phyloP scores from a whole-genome alignment of 2,329 filamentous ascomycete species.

The Geosmithia putterillii region DNA sequence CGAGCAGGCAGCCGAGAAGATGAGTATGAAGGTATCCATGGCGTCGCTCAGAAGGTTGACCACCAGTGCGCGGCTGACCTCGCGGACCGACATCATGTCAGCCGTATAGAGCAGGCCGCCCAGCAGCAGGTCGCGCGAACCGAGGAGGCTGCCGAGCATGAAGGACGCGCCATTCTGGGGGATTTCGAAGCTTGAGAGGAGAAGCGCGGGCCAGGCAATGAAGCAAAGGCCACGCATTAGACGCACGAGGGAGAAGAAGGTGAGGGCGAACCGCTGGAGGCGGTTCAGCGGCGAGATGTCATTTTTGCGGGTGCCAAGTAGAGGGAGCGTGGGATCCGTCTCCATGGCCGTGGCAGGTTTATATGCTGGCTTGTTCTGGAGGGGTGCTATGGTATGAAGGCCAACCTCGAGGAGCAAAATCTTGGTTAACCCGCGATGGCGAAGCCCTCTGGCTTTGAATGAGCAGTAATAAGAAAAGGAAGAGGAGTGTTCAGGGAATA shows the following conservation, averaged over 20 bases:
- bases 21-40: slow-evolving; percentile 19
- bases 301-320: not conserved
- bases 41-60: slow-evolving; percentile 18
- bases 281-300: slow-evolving; percentile 3
- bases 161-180: slow-evolving; percentile 11
- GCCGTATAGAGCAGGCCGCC: slow-evolving; percentile 14
- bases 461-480: not conserved
- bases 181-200: slow-evolving; percentile 16
- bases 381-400: not conserved
- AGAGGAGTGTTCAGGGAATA: not conserved
- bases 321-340: slow-evolving; percentile 1
- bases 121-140: slow-evolving; percentile 17
- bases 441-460: too few species aligned
- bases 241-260: slow-evolving; percentile 12
- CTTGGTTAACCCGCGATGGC: too few species aligned
- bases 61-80: slow-evolving; percentile 16
- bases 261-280: slow-evolving; percentile 11
- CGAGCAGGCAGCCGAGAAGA: slow-evolving; percentile 19
- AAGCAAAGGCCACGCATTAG: slow-evolving; percentile 14
- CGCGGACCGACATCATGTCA: slow-evolving; percentile 9
- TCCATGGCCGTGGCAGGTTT: not conserved
- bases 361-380: not conserved
- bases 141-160: slow-evolving; percentile 17
- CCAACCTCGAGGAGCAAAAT: not conserved
- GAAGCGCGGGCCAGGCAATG: slow-evolving; percentile 14